Percentiles rank a stretch among this genome's conserved stretches.
These are phyloP conservation scores for Cytospora piceae DNA, from an alignment of 2,329 filamentous ascomycete species.

Conservation along the genomic window DNA sequence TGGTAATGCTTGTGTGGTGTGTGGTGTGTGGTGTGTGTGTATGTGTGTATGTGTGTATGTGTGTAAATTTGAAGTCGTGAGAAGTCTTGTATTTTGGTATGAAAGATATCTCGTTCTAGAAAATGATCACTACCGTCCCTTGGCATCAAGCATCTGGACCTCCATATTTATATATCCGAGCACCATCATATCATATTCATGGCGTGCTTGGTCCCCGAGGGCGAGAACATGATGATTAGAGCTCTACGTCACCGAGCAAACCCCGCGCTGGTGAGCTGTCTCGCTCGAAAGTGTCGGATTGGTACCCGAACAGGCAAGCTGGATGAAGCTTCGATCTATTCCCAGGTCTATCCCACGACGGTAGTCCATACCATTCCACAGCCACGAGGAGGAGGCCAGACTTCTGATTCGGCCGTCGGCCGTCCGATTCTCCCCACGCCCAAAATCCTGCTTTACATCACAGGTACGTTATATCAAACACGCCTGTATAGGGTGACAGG, in stretches of 20 bases:
- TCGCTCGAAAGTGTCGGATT: background rate
- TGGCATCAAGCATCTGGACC: background rate
- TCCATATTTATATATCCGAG: conserved; percentile 9
- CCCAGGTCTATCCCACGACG: background rate
- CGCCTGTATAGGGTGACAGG: background rate
- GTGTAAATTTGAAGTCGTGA: background rate
- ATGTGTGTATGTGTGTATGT: background rate
- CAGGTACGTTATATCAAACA: background rate
- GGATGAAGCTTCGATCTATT: conserved; percentile 1
- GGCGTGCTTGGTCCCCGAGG: background rate
- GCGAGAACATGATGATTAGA: background rate
- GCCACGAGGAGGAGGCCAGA: conserved; percentile 13
- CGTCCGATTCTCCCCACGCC: conserved; percentile 1
- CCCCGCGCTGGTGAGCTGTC: background rate
- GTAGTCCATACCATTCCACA: conserved; percentile 10
- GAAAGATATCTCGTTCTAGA: background rate
- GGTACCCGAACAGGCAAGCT: conserved; percentile 21
- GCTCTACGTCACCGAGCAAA: conserved; percentile 21
- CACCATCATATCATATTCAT: too few species aligned
- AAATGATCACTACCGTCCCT: background rate
- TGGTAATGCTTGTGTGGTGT: conserved; percentile 37
- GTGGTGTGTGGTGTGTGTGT: background rate
- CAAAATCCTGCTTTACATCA: conserved; percentile 13
- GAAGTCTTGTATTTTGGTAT: background rate
- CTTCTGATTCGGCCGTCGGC: conserved; percentile 18